Evolutionary conservation across 2,329 filamentous ascomycete species (phyloP).

Genomic region (Teratosphaeriaceae sp.): DNA sequence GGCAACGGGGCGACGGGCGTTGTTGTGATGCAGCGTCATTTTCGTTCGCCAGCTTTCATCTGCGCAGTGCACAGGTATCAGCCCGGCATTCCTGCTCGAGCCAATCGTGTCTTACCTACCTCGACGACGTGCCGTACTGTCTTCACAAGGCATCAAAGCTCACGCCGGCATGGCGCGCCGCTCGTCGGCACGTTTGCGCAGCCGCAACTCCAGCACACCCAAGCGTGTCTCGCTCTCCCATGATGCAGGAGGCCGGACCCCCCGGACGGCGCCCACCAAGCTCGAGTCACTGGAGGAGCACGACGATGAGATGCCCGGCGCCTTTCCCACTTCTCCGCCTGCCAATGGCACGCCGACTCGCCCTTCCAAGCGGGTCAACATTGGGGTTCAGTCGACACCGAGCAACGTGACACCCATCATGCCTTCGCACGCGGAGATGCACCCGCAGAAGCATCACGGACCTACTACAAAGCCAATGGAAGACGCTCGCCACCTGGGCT

Average conservation of each 20-base stretch:
- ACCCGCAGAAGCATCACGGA: conserved; percentile 73
- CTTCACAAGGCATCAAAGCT: background rate
- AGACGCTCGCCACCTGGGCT: conserved; percentile 74
- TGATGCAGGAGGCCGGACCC: conserved; percentile 24
- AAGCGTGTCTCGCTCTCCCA: conserved; percentile 30
- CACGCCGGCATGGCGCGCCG: conserved; percentile 25
- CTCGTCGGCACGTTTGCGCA: conserved; percentile 27
- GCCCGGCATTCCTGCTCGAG: background rate
- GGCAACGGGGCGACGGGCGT: no score
- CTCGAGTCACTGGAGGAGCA: conserved; percentile 41
- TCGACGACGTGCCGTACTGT: background rate
- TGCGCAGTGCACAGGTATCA: no score
- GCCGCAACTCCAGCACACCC: conserved; percentile 23
- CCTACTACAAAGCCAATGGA: conserved; percentile 70
- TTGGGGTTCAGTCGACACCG: conserved; percentile 46
- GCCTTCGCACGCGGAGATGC: conserved; percentile 77
- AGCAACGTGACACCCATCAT: conserved; percentile 58
- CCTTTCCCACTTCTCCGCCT: conserved; percentile 27
- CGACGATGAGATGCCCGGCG: conserved; percentile 35
- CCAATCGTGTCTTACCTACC: background rate
- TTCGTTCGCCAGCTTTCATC: no score
- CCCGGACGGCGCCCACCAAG: conserved; percentile 29
- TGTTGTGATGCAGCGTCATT: no score
- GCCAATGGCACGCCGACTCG: conserved; percentile 10
- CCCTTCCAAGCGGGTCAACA: conserved; percentile 14